These are phyloP conservation scores for Moesziomyces parantarcticus DNA, from an alignment of 1,284 basidiomycete genomes.

Conservation along the genomic window DNA sequence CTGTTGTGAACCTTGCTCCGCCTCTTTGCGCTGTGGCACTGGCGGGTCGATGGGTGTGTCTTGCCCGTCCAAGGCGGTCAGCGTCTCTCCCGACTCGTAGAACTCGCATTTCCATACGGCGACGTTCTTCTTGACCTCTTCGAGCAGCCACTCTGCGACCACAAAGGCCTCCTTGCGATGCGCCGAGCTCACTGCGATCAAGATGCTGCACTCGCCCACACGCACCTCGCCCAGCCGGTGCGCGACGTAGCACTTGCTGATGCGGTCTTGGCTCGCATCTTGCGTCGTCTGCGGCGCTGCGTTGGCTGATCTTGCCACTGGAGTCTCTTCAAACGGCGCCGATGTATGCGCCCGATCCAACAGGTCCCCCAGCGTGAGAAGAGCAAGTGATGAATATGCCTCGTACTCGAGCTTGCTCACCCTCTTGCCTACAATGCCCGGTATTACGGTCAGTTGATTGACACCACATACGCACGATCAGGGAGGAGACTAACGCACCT, in stretches of 20 bases:
- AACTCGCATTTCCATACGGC: conserved; percentile 92
- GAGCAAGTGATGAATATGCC: conserved; percentile 82
- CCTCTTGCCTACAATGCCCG: conserved; percentile 72
- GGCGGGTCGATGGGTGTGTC: conserved; percentile 1
- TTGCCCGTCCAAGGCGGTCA: conserved; percentile 30
- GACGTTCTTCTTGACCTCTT: conserved; percentile 81
- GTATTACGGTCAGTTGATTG: not conserved
- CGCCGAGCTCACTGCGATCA: conserved; percentile 85
- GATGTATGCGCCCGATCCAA: conserved; percentile 28
- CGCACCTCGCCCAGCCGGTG: conserved; percentile 84
- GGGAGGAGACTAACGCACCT: conserved; percentile 67
- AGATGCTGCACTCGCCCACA: conserved; percentile 82
- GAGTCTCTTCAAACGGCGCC: conserved; percentile 16
- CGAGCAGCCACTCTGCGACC: conserved; percentile 82
- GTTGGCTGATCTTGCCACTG: conserved; percentile 15
- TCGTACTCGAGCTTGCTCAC: conserved; percentile 81
- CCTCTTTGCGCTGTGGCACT: not conserved
- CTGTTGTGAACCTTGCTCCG: too few species aligned
- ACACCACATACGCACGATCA: not conserved
- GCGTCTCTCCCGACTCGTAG: conserved; percentile 19
- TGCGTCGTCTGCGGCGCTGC: conserved; percentile 2
- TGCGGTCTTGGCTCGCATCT: conserved; percentile 6
- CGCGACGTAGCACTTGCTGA: conserved; percentile 72
- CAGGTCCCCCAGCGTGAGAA: conserved; percentile 73
- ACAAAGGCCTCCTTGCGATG: conserved; percentile 83